phyloP scores from a whole-genome alignment of 352 stramenopile species.

The Pythium rhizo-oryzae region DNA sequence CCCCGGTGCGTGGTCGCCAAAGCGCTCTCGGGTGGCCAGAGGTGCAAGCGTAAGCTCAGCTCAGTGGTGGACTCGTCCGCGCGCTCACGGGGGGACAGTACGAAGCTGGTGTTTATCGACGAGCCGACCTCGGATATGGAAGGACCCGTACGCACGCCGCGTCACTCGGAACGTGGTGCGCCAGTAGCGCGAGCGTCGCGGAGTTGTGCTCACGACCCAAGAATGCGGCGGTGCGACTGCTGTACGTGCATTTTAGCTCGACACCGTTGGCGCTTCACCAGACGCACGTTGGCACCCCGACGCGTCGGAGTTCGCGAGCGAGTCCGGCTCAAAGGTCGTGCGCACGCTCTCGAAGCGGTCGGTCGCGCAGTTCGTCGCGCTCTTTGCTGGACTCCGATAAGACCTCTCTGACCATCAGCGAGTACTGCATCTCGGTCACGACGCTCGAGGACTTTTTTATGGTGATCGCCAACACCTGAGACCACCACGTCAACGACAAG shows the following conservation, averaged over 20 bases:
- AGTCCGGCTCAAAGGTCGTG: constrained; percentile 91
- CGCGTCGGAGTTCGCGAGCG: constrained; percentile 69
- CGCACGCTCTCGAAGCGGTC: constrained; percentile 89
- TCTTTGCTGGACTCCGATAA: constrained; percentile 84
- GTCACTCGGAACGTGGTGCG: constrained; percentile 93
- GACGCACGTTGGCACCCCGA: constrained; percentile 4
- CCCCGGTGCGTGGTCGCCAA: constrained; percentile 46
- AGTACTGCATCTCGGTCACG: constrained; percentile 96
- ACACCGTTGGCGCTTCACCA: constrained; percentile 7
- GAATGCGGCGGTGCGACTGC: too few relatives aligned
- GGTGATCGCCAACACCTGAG: constrained; percentile 35
- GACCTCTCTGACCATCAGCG: constrained; percentile 61
- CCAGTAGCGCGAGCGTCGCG: constrained; percentile 58
- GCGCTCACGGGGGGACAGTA: constrained; percentile 86
- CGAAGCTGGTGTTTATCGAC: constrained; percentile 79
- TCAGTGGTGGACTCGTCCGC: constrained; percentile 83
- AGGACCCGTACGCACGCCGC: constrained; percentile 87
- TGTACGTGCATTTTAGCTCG: constrained; percentile 2
- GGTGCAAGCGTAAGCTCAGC: constrained; percentile 89
- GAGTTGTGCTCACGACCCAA: constrained; percentile 63
- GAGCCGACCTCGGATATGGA: constrained; percentile 91
- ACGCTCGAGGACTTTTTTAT: constrained; percentile 98
- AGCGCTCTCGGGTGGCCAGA: constrained; percentile 89
- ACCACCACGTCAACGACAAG: constrained; percentile 15
- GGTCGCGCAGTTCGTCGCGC: constrained; percentile 72